These are phyloP conservation scores for Eucalyptus microcorys DNA, from an alignment of 345 rosid species.

Conservation along the genomic window DNA sequence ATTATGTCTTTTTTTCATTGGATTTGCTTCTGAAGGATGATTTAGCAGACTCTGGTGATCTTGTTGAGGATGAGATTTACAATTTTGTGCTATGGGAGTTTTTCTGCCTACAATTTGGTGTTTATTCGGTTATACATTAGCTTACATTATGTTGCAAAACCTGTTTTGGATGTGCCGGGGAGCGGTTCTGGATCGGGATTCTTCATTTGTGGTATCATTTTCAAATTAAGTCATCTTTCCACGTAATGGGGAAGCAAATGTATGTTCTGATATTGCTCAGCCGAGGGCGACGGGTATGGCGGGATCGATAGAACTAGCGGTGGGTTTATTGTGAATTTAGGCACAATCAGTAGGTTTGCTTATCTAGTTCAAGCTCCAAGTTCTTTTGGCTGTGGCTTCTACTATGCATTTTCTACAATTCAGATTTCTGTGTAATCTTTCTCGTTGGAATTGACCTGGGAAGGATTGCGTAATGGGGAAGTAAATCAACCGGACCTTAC, in stretches of 20 bases:
- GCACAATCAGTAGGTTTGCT: background rate
- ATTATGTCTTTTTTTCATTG: background rate
- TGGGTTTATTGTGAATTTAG: background rate
- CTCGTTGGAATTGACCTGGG: background rate
- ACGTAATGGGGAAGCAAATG: background rate
- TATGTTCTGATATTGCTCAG: background rate
- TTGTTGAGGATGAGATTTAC: background rate
- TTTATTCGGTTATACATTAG: background rate
- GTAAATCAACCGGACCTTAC: background rate
- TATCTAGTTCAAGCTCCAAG: background rate
- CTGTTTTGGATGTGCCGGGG: background rate
- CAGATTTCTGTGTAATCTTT: background rate
- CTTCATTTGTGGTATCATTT: background rate
- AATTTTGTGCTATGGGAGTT: background rate
- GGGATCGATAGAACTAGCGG: background rate
- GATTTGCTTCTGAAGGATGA: background rate
- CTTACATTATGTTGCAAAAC: background rate
- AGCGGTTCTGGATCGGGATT: background rate
- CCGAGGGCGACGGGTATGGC: rapidly evolving
- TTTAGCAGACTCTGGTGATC: background rate
- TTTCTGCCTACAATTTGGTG: background rate
- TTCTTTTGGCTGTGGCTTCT: background rate
- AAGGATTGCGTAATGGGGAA: background rate
- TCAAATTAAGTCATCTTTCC: background rate
- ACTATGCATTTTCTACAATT: background rate